phyloP scores from a whole-genome alignment of 2,329 filamentous ascomycete genomes.

The Rutstroemia sp. region DNA sequence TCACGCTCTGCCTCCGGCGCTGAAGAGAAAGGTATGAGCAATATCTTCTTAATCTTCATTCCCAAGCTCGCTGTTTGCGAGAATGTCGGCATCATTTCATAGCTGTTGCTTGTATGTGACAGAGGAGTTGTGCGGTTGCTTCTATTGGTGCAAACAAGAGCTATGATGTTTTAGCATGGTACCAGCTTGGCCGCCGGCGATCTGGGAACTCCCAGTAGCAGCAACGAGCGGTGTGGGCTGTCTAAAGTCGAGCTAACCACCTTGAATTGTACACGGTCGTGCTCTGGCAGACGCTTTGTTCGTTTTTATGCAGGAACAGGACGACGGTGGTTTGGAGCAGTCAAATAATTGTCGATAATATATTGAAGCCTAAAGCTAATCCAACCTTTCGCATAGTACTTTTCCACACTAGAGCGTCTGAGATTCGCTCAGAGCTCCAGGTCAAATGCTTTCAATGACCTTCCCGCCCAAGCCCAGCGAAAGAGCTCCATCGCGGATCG shows the following conservation, averaged over 20 bases:
- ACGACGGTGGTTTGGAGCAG: neutral
- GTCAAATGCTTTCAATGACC: slow-evolving; percentile 26
- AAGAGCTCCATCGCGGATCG: slow-evolving; percentile 25
- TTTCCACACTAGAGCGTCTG: slow-evolving; percentile 64
- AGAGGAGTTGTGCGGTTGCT: neutral
- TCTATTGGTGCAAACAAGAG: neutral
- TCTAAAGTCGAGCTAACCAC: neutral
- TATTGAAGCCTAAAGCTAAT: slow-evolving; percentile 2
- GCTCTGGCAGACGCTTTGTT: slow-evolving; percentile 10
- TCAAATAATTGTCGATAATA: neutral
- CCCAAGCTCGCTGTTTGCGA: neutral
- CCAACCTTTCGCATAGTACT: slow-evolving; percentile 46
- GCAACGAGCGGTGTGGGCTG: neutral
- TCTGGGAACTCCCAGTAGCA: slow-evolving; percentile 1
- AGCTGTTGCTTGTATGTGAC: neutral
- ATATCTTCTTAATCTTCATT: slow-evolving; percentile 1
- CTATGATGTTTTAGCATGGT: slow-evolving; percentile 5
- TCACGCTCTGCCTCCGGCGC: slow-evolving; percentile 42
- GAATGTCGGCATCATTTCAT: neutral
- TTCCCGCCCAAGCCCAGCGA: slow-evolving; percentile 22
- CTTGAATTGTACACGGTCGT: slow-evolving; percentile 4
- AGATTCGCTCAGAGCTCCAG: slow-evolving; percentile 51
- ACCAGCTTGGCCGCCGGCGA: neutral
- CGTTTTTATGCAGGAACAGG: slow-evolving; percentile 2
- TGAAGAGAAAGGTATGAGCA: slow-evolving; percentile 42